phyloP scores from a whole-genome alignment of 78 protist species.

The Andalucia godoyi region DNA sequence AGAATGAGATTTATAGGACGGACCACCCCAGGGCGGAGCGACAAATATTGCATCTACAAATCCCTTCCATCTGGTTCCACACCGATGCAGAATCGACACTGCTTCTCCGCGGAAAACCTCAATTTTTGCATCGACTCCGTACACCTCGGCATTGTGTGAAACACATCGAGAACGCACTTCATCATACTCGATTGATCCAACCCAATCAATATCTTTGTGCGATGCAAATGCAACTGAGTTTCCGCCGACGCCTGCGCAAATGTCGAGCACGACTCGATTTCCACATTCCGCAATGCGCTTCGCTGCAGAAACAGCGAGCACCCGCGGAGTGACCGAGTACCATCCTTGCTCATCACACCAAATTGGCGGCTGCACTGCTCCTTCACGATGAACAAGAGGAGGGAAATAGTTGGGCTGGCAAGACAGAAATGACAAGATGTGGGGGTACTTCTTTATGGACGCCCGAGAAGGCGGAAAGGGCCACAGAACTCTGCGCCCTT shows the following conservation, averaged over 20 bases:
- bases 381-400: too few species aligned
- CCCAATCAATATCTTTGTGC: background rate
- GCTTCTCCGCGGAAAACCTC: background rate
- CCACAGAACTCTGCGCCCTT: too few species aligned
- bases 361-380: too few species aligned
- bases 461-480: too few species aligned
- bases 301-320: background rate
- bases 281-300: background rate
- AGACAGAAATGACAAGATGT: too few species aligned
- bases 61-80: too few species aligned
- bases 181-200: conserved; percentile 3
- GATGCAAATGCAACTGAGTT: conserved; percentile 10
- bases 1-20: conserved; percentile 1
- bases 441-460: too few species aligned
- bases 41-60: background rate
- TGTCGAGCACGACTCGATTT: background rate
- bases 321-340: conserved; percentile 17
- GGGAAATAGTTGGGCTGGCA: too few species aligned
- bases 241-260: conserved; percentile 3
- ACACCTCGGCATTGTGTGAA: background rate
- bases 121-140: conserved; percentile 13
- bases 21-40: conserved; percentile 27
- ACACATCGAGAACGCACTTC: background rate
- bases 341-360: conserved; percentile 10
- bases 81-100: too few species aligned